These are phyloP conservation scores for Achaetomium macrosporum DNA, from an alignment of 2,329 filamentous ascomycete genomes.

Conservation along the genomic window DNA sequence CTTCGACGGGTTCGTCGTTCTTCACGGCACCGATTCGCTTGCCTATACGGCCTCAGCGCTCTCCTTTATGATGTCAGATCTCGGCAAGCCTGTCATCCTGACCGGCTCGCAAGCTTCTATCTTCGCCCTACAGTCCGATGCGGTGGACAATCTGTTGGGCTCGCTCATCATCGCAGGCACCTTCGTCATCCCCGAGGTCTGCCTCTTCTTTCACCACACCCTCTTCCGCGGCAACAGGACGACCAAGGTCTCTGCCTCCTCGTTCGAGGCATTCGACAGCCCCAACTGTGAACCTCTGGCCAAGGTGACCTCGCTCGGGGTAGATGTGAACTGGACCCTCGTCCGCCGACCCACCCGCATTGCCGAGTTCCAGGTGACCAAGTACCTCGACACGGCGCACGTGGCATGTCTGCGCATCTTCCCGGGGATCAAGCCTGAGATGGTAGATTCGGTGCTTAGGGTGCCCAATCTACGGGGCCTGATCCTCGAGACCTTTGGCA, in stretches of 20 bases:
- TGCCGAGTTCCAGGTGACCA: constrained; percentile 67
- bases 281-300: constrained; percentile 83
- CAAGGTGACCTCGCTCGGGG: constrained; percentile 71
- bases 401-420: constrained; percentile 87
- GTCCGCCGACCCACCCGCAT: constrained; percentile 69
- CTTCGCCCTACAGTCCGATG: constrained; percentile 84
- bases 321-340: constrained; percentile 73
- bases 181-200: constrained; percentile 89
- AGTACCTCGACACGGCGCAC: constrained; percentile 75
- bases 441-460: constrained; percentile 78
- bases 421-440: constrained; percentile 87
- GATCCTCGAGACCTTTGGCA: constrained; percentile 86
- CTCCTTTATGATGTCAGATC: constrained; percentile 86
- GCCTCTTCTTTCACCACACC: constrained; percentile 88
- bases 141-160: constrained; percentile 82
- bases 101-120: constrained; percentile 82
- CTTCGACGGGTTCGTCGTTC: constrained; percentile 85
- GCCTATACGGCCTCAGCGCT: constrained; percentile 86
- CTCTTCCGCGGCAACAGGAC: constrained; percentile 83
- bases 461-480: constrained; percentile 73
- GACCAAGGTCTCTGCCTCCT: constrained; percentile 80
- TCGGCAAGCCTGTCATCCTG: constrained; percentile 85
- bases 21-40: constrained; percentile 86
- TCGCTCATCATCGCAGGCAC: constrained; percentile 87
- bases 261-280: constrained; percentile 80